These are phyloP conservation scores for Metschnikowia peoriensis DNA, from an alignment of 805 yeast genomes.

Conservation along the genomic window DNA sequence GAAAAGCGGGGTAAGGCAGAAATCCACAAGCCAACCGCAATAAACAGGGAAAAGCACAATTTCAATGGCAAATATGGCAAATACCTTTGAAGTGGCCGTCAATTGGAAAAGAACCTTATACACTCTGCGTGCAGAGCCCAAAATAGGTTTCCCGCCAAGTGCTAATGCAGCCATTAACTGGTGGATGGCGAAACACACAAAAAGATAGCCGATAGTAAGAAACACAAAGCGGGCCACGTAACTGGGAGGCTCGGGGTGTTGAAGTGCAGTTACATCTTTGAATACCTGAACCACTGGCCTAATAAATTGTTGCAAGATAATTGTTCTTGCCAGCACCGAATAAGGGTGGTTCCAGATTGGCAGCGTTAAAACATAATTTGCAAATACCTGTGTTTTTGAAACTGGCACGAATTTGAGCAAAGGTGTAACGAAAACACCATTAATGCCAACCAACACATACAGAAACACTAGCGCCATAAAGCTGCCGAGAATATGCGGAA, in stretches of 20 bases:
- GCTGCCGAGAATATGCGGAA: constrained; percentile 50
- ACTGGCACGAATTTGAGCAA: background rate
- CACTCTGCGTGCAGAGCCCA: constrained; percentile 49
- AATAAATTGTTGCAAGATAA: background rate
- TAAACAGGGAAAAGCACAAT: constrained; percentile 80
- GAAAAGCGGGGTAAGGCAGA: constrained; percentile 62
- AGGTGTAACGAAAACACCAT: constrained; percentile 6
- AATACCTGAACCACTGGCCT: constrained; percentile 2
- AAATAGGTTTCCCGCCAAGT: constrained; percentile 42
- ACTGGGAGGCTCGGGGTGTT: constrained; percentile 25
- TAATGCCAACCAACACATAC: constrained; percentile 3
- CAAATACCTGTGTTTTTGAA: background rate
- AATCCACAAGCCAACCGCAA: constrained; percentile 77
- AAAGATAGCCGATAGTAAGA: constrained; percentile 33
- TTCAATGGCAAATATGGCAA: constrained; percentile 72
- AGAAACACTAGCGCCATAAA: constrained; percentile 5
- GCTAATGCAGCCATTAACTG: constrained; percentile 29
- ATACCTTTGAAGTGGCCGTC: constrained; percentile 68
- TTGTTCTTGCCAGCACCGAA: background rate
- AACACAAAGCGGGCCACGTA: constrained; percentile 38
- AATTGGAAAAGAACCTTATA: constrained; percentile 55
- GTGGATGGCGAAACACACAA: constrained; percentile 25
- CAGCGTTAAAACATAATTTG: background rate
- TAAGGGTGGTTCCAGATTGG: background rate
- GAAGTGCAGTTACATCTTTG: constrained; percentile 1